Evolutionary conservation across 257 asterid species (phyloP).

Genomic region (Plantago ovata): DNA sequence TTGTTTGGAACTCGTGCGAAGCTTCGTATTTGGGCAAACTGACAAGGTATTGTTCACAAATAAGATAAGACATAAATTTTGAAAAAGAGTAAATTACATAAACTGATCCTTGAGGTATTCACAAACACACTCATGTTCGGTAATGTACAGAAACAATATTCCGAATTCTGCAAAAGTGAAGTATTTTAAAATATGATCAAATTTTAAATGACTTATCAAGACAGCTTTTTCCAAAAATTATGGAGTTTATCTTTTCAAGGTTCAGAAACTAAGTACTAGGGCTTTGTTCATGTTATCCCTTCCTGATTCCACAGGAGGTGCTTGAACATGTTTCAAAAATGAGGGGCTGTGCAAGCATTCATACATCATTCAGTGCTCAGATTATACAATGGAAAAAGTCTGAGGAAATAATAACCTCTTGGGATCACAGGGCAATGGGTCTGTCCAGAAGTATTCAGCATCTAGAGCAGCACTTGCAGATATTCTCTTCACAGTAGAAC

Average conservation of each 20-base stretch:
- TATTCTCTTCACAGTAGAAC: conserved; percentile 53
- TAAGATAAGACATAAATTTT: neutral
- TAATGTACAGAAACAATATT: too few relatives aligned
- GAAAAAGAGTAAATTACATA: too few relatives aligned
- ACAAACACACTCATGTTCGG: neutral
- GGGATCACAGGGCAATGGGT: conserved; percentile 87
- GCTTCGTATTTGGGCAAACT: conserved; percentile 82
- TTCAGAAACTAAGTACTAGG: too few relatives aligned
- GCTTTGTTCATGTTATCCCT: too few relatives aligned
- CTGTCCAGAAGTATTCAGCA: conserved; percentile 86
- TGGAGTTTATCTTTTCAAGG: too few relatives aligned
- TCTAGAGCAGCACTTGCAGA: conserved; percentile 87
- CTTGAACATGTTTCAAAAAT: neutral
- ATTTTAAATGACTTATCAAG: too few relatives aligned
- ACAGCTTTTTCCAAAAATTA: too few relatives aligned
- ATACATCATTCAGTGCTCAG: neutral
- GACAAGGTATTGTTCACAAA: conserved; percentile 16
- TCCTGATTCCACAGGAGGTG: too few relatives aligned
- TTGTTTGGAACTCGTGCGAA: conserved; percentile 89
- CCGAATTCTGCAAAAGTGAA: too few relatives aligned
- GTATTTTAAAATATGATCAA: too few relatives aligned
- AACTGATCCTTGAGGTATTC: neutral
- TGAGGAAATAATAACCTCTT: conserved; percentile 44
- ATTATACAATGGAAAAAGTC: neutral
- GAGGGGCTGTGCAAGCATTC: neutral